Evolutionary conservation across 345 rosid genomes (phyloP), one percentile per base, ranked within the genome.

Genomic region (Ailanthus altissimus): DNA sequence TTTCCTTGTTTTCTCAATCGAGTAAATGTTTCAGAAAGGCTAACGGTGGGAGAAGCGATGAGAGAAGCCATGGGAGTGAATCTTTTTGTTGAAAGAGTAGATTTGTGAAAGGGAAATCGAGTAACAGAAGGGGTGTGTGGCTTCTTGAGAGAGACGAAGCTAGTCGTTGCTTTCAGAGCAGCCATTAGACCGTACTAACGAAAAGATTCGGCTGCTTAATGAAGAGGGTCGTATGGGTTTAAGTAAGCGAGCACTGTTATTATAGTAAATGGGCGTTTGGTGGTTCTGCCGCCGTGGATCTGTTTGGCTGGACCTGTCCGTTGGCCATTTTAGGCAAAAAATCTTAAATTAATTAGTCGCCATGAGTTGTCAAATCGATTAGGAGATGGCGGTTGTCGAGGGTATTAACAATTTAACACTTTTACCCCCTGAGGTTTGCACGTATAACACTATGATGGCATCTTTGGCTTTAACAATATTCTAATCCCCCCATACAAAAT

Each of bases 11-110:
- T 77, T 63, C 81, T 89, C 78, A 95, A 85, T 75, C 78, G 83
- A 75, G 93, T 74, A 81, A 90, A 93, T 28, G 94, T 89, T 71
- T 88, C 90, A 5, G 90, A 77, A 7, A 93, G 80, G 74, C 98
- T 83, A 54, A 88, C 77, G 2, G 83, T 79, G 13, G 85, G 79
- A 23, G 81, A 69, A 18, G 84, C n/a, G 49, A 87, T 80, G 81
- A 86, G 75, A 76, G 83, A 20, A 62, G 92, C 94, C 95, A 90
- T 89, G 78, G 84, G 83, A 56, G 75, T 78, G 76, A 85, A 83
- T 75, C 83, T 83, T 78, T 78, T 72, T 51, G 73, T 64, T 0
- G 93, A 80, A 79, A 85, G 72, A 8, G 75, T 45, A 11, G 73
- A 32, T 79, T 83, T 81, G 60, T 28, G 72, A 50, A 67, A 72